Base-by-base conservation (phyloP, 441 rosid genomes). In the Euphorbia celastroides region DNA sequence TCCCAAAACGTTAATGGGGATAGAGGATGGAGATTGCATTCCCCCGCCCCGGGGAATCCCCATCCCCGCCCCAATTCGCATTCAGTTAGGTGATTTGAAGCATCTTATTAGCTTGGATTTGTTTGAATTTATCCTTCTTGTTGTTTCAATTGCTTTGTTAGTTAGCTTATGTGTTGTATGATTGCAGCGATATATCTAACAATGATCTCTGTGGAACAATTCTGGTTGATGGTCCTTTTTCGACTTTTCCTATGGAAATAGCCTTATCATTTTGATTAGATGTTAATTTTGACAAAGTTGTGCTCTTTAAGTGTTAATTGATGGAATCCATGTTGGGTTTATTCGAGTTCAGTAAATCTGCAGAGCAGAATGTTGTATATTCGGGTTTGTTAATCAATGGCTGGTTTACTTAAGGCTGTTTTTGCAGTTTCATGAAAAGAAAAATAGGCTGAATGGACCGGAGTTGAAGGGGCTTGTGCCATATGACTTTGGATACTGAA, bases 151-250 rank as follows among this genome's bases (percentile, higher is more conserved):
- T 14, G 2, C 19, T 52, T 44, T 51, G 25, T 28, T 41, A 25
- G 25, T 34, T 36, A 64, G 13, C 12, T 60, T 69, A 57, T 52
- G n/a, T 38, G 72, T 51, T 60, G 9, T 38, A 36, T 57, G 61
- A 17, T 61, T 72, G 82, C 88, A 88, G 94, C 41, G 94, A 88
- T 66, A 85, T 88, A 61, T 88, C 86, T 28, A 80, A 81, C 68
- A 88, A 88, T 54, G 80, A 80, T 73, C 85, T 88, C 16, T 88
- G 91, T n/a, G 94, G 91, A 68, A 88, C 94, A 36, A 81, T 86
- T 68, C 94, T 91, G 0, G 89, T 82, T 10, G 91, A 86, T 72
- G 94, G 94, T 23, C 89, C 94, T 30, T 88, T 88, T 42, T 7
- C 72, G 34, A 84, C 73, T 60, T 88, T 86, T 65, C 75, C 86